Evolutionary conservation across 345 rosid species (phyloP), one percentile per base, ranked within the genome.

Genomic region (Limnanthes douglasii): DNA sequence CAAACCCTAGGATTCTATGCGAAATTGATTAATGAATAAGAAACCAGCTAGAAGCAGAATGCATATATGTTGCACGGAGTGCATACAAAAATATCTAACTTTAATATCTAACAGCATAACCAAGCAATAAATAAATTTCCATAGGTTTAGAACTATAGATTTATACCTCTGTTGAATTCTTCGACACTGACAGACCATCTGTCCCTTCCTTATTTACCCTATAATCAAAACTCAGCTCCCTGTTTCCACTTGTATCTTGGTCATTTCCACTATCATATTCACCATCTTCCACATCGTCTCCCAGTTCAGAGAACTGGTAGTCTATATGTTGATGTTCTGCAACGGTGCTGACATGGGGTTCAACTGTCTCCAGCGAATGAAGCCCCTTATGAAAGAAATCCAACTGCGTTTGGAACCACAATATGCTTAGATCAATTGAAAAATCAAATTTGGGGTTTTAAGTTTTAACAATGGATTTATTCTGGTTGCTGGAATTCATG

Each of bases 161-260:
- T 24, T 71, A 64, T 47, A 82, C 97, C 76, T 75, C 83, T 76
- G 54, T 56, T 46, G 88, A 67, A 48, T 53, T 65, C 58, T 67
- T 43, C 31, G 85, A 60, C 15, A 61, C 44, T n/a, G 75, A 62
- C 48, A 66, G 50, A 36, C 49, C 54, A 46, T 69, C 74, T 46
- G 47, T 38, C 37, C 56, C 73, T 36, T 43, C 62, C 35, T 62
- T 66, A 60, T 68, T 66, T 37, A 15, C 49, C 60, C 73, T 66
- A 49, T 74, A 83, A 46, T 75, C 92, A 62, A 80, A 80, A 66
- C 98, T 84, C 54, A 65, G 54, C 49, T 84, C 95, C 56, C 79
- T 71, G 18, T 60, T 81, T 52, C 43, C 69, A 36, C 48, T 63
- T 17, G 54, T 36, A 56, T 70, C 58, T 39, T 42, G 54, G 17